Base-by-base conservation (phyloP, 2,329 filamentous ascomycete genomes). In the Aspergillus terreus region DNA sequence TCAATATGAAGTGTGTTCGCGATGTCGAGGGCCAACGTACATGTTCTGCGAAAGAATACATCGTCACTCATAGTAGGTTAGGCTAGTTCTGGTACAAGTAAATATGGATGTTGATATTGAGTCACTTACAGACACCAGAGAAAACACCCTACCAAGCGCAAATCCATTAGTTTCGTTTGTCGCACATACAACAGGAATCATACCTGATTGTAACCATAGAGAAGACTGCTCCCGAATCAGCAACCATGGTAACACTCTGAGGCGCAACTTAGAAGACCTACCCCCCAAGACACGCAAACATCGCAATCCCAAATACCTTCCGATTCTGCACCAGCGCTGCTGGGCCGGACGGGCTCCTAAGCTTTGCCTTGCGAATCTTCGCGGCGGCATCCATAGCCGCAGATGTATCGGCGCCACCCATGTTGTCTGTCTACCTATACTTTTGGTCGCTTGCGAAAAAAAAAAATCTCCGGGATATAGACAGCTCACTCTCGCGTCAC, bases 261-360 rank as follows among this genome's bases (percentile, higher is more conserved):
- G 25, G 44, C 23, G 30, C 32, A 35, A 19, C 1, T 6, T n/a
- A 23, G 3, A 33, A 33, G 15, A 49, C 19, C 11, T 56, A 59
- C 53, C 82, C 82, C 17, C 83, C 83, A 40, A 85, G 81, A 54
- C 82, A 85, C 6, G 82, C 82, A 63, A 85, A 85, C 40, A 79
- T 71, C 1, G 82, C 81, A 52, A 85, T 78, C n/a, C 77, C 71
- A 57, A 83, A 82, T 14, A 85, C 82, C 41, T 78, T 80, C 61
- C 78, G 78, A 61, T 85, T 85, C 66, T 82, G 83, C 12, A 83
- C 63, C 41, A 85, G 67, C 11, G 79, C 80, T 15, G 68, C 61
- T 0, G 78, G 76, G 3, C 81, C 80, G 57, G 73, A 77, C 2
- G 71, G 71, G 47, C 79, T 79, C 76, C 81, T 81, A 25, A 83